phyloP scores from a whole-genome alignment of 495 filamentous ascomycete genomes.

The Xylaria telfairii region DNA sequence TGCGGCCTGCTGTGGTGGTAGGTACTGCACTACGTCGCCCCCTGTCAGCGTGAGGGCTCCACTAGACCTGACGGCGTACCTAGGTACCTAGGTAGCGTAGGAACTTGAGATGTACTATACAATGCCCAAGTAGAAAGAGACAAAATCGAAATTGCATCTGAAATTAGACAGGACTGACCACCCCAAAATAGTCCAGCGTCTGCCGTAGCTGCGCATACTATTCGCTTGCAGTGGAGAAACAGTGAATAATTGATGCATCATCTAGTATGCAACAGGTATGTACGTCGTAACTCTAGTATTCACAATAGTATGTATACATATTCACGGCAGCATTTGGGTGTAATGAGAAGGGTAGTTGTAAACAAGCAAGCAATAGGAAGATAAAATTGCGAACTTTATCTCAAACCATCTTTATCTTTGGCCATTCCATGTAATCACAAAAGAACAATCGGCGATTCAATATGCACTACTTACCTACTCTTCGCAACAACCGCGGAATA shows the following conservation, averaged over 20 bases:
- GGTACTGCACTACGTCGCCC: too few relatives aligned
- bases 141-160: conserved; percentile 26
- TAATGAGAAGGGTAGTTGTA: not conserved
- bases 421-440: not conserved
- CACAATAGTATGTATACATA: not conserved
- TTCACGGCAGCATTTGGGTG: not conserved
- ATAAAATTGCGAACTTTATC: not conserved
- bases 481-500: not conserved
- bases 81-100: too few relatives aligned
- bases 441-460: conserved; percentile 7
- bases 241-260: conserved; percentile 18
- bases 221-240: conserved; percentile 10
- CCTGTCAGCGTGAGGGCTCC: not conserved
- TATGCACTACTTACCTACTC: too few relatives aligned
- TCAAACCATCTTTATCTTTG: not conserved
- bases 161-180: conserved; percentile 28
- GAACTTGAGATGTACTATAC: conserved; percentile 21
- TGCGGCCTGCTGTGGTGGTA: not conserved
- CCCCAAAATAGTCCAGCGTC: conserved; percentile 25
- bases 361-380: not conserved
- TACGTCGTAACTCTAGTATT: not conserved
- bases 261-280: not conserved
- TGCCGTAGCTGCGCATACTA: conserved; percentile 18
- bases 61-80: not conserved
- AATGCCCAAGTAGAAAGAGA: conserved; percentile 2